Conservation (phyloP, 2,329 filamentous ascomycete species). For the Colletotrichum costaricense region DNA sequence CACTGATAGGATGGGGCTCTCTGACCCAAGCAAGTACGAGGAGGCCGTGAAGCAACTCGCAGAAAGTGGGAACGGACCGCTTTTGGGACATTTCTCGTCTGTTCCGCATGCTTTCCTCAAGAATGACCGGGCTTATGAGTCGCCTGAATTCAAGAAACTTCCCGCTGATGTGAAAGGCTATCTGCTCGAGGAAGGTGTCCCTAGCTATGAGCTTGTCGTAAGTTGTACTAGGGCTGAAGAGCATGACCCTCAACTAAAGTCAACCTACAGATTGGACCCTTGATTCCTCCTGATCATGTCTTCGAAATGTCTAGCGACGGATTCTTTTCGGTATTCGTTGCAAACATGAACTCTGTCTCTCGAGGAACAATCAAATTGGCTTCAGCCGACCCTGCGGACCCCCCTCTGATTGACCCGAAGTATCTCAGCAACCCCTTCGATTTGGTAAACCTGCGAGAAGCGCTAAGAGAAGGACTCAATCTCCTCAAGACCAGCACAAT, state of each 20-base stretch:
- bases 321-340: conserved; percentile 15
- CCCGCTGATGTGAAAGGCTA: neutral
- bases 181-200: conserved; percentile 2
- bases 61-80: conserved; percentile 8
- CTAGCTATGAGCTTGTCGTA: conserved; percentile 20
- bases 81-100: conserved; percentile 16
- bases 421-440: conserved; percentile 24
- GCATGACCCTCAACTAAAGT: neutral
- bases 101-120: conserved; percentile 29
- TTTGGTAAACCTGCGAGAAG: conserved; percentile 7
- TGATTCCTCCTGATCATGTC: conserved; percentile 12
- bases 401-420: conserved; percentile 5
- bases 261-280: neutral
- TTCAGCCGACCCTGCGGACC: conserved; percentile 2
- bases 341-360: conserved; percentile 24
- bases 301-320: conserved; percentile 15
- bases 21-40: conserved; percentile 14
- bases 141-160: conserved; percentile 2
- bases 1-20: conserved; percentile 13
- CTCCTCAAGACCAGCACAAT: neutral
- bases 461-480: neutral
- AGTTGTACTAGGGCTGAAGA: too few species aligned
- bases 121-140: conserved; percentile 9
- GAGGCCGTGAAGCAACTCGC: conserved; percentile 15
- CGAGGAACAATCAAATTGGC: conserved; percentile 6